These are phyloP conservation scores for Aspergillus clavatus DNA, from an alignment of 2,329 filamentous ascomycete species.

Conservation along the genomic window DNA sequence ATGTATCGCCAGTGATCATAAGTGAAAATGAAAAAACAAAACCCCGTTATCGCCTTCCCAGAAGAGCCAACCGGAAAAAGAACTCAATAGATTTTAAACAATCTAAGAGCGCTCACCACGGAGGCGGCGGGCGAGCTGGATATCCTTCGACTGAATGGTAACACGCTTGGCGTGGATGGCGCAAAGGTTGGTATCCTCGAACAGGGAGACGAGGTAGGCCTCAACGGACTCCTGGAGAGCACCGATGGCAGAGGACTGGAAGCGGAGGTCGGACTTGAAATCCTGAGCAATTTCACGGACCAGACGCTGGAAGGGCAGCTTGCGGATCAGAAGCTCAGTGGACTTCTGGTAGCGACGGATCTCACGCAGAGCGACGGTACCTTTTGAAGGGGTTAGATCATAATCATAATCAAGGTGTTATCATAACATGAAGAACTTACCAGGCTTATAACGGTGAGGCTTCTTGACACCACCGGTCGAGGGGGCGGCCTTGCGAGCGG, in stretches of 20 bases:
- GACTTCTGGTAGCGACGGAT: slow-evolving; percentile 98
- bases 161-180: slow-evolving; percentile 99
- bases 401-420: slow-evolving; percentile 7
- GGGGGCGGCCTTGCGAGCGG: slow-evolving; percentile 94
- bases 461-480: slow-evolving; percentile 97
- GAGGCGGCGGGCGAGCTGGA: slow-evolving; percentile 91
- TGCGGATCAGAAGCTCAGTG: slow-evolving; percentile 92
- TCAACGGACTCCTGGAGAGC: slow-evolving; percentile 98
- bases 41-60: slow-evolving; percentile 40
- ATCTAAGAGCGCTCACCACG: slow-evolving; percentile 83
- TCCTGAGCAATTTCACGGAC: slow-evolving; percentile 96
- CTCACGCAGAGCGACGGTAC: slow-evolving; percentile 95
- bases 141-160: slow-evolving; percentile 91
- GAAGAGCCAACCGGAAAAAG: slow-evolving; percentile 31
- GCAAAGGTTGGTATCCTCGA: slow-evolving; percentile 97
- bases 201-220: slow-evolving; percentile 96
- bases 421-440: slow-evolving; percentile 38
- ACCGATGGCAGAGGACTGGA: slow-evolving; percentile 97
- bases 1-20: slow-evolving; percentile 42
- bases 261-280: slow-evolving; percentile 92
- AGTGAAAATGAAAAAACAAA: slow-evolving; percentile 34
- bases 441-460: slow-evolving; percentile 85
- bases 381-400: slow-evolving; percentile 35
- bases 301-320: slow-evolving; percentile 95
- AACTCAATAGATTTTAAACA: slow-evolving; percentile 22